Base-by-base conservation (phyloP, 306 rosid species). In the Vigna trinervia region DNA sequence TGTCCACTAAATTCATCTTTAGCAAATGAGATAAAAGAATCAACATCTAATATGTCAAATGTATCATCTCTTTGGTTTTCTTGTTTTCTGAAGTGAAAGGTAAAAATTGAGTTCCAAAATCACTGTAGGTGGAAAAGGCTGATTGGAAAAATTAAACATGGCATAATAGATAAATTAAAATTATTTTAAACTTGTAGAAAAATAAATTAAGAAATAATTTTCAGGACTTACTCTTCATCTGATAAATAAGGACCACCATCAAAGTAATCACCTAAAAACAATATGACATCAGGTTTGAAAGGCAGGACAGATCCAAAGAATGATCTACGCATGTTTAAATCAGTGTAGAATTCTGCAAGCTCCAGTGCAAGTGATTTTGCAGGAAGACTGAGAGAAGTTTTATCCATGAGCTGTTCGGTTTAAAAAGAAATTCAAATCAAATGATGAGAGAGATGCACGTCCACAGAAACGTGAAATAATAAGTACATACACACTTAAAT, bases 211-310 rank as follows among this genome's bases (percentile, higher is more conserved):
- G 23, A 80, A 59, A 41, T 30, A 9, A 64, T 51, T 59, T 80
- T 50, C 51, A 69, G 78, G 73, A 48, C 96, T 93, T 86, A 93
- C 98, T 93, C 98, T 75, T 86, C 86, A 73, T 90, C 88, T 0
- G 84, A 82, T 72, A 93, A 82, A 76, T 59, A 81, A 67, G 93
- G 92, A 66, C 94, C 98, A 59, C 98, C 94, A 60, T 93, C 98
- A 20, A 93, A 93, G 85, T 87, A 86, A 80, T 93, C 98, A 54
- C 98, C 98, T 73, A 93, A 78, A 80, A 90, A 88, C 85, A 90
- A 80, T 83, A 93, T 43, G 38, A 88, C 89, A 64, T 90, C 91
- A 13, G 96, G 98, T 62, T 84, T 80, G 81, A 90, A 83, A 79
- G 91, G 94, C 56, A 89, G 69, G 34, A 93, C 60, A 50, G 96